Base-by-base conservation (phyloP, 1,284 basidiomycete genomes). In the Sporisorium iseilematis-ciliati region DNA sequence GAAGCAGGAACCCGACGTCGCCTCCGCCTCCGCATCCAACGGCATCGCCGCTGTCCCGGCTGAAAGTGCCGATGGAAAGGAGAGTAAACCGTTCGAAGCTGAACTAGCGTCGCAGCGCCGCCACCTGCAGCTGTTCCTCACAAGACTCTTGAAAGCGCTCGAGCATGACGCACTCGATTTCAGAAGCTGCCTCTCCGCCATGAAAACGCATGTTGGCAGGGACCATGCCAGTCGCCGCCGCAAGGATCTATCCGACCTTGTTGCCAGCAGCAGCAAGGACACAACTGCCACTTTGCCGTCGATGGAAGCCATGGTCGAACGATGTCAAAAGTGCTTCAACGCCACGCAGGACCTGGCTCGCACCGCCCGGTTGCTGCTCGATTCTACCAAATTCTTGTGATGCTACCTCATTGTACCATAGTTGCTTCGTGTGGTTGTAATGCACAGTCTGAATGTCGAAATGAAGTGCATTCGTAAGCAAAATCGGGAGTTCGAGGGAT, bases 71-170 rank as follows among this genome's bases (percentile, higher is more conserved):
- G 46, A 59, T 14, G 10, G 10, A 6, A 42, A 33, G 48, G 40
- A 41, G 35, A 21, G 20, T 23, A 29, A 52, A 20, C 1, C 51
- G 18, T 7, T 20, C 53, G 46, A 41, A 16, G 25, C 31, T 5
- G 48, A 43, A 7, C 6, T 12, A 4, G 31, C 29, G 12, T 10
- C 31, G n/a, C 53, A 56, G 21, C 60, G 29, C 23, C 29, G 25
- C 14, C 18, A 41, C 14, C 10, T 56, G 29, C 51, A 48, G 16
- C 21, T 48, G 14, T 66, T 49, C 31, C 49, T 75, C 5, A 51
- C 57, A 0, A 63, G 52, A 25, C 57, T 75, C 7, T 46, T 43
- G 52, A 66, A 75, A 51, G 72, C 72, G 20, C 25, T 61, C 49
- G 38, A 60, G 33, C 57, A 57, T 21, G 72, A 75, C 21, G 49